Base-by-base conservation (phyloP, 208 protist genomes). In the Leishmania braziliensis region DNA sequence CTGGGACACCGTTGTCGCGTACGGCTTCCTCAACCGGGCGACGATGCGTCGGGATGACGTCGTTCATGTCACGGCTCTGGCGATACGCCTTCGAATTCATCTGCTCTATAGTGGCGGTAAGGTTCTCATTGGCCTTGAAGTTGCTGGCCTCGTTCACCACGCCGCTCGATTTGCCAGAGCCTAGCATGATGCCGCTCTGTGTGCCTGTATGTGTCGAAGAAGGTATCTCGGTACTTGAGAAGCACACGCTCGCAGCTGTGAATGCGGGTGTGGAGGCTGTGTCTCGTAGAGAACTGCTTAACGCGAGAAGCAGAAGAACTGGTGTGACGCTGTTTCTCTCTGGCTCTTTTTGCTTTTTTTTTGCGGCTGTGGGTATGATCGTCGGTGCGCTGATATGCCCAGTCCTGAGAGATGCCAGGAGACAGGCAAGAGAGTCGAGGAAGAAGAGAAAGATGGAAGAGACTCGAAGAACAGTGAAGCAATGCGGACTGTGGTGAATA, bases 131-230 rank as follows among this genome's bases (percentile, higher is more conserved):
- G 51, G 95, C 95, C 80, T 95, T 93, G 84, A 94, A 88, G 88
- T 98, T 98, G 82, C 88, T 91, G 71, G 95, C 95, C 91, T 98
- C 95, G 80, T 95, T 98, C 78, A 98, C 90, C 79, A 95, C 82
- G 39, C 95, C 93, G 63, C 92, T 95, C 39, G 88, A 91, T 86
- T 98, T 98, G 9, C 95, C 95, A 5, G 90, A 91, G 65, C 95
- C 93, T n/a, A 98, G 80, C 95, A 98, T 98, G 70, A 48, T 84
- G 70, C 20, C 36, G 66, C 5, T 71, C 29, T 84, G 53, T 78
- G 72, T n/a, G n/a, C 5, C 51, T 76, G 50, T 79, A 53, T 60
- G 72, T 84, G 51, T 78, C 8, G 16, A 18, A 58, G 23, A 29
- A 8, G 23, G 62, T 75, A 29, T 66, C n/a, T 54, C 2, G 18